Percentiles rank a stretch among this genome's conserved stretches.
These are phyloP conservation scores for Pyrenopolyporus hunteri DNA, from an alignment of 495 filamentous ascomycete genomes.

Conservation along the genomic window DNA sequence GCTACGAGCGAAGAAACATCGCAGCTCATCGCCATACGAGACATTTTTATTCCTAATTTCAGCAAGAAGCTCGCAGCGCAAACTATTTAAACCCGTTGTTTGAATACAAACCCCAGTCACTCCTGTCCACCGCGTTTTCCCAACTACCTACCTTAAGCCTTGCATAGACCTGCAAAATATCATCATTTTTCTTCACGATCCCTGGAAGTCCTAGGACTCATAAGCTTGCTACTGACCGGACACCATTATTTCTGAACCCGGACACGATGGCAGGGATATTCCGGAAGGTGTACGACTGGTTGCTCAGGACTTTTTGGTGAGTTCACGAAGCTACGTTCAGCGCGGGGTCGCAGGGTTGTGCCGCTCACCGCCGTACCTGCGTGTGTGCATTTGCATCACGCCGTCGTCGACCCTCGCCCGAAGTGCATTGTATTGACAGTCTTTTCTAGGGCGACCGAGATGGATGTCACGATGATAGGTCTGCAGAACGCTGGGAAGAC, in stretches of 20 bases:
- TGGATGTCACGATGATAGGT: constrained; percentile 99
- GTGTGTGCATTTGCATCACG: constrained; percentile 34
- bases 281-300: constrained; percentile 95
- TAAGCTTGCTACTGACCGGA: constrained; percentile 16
- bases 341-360: constrained; percentile 25
- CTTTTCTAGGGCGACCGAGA: constrained; percentile 84
- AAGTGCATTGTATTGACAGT: constrained; percentile 39
- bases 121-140: constrained; percentile 40
- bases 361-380: constrained; percentile 36
- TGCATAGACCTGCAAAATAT: constrained; percentile 29
- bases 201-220: constrained; percentile 12
- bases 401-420: constrained; percentile 20
- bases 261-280: constrained; percentile 82
- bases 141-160: constrained; percentile 33
- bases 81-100: constrained; percentile 44
- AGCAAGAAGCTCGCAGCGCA: constrained; percentile 45
- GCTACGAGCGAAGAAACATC: constrained; percentile 40
- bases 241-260: constrained; percentile 16
- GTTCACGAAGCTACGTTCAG: constrained; percentile 48
- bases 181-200: constrained; percentile 20
- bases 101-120: constrained; percentile 41
- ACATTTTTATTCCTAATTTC: constrained; percentile 55
- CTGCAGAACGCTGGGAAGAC: constrained; percentile 99
- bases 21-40: constrained; percentile 51
- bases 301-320: constrained; percentile 97